phyloP scores from a whole-genome alignment of 306 rosid species.

The Cicer chorassanicum region DNA sequence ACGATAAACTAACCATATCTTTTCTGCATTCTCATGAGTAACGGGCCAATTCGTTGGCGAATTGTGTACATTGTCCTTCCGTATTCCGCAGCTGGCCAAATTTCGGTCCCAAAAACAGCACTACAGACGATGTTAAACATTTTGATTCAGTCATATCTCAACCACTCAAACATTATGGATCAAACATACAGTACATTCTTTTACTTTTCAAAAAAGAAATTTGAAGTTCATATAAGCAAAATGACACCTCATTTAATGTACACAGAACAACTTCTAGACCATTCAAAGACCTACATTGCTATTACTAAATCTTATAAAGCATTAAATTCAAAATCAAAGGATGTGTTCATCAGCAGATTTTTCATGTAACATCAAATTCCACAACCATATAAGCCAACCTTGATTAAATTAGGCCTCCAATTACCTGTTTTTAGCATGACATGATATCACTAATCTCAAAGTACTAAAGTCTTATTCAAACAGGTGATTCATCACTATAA shows the following conservation, averaged over 20 bases:
- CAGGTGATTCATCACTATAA: background rate
- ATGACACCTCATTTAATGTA: background rate
- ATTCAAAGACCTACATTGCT: conserved; percentile 13
- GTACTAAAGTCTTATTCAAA: conserved; percentile 28
- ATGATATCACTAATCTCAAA: background rate
- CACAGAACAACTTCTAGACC: conserved; percentile 18
- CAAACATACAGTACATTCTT: background rate
- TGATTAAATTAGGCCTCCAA: conserved; percentile 1
- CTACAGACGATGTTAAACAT: conserved; percentile 60
- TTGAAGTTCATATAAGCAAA: conserved; percentile 1
- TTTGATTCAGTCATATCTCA: conserved; percentile 48
- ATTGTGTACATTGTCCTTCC: conserved; percentile 99
- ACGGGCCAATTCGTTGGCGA: conserved; percentile 88
- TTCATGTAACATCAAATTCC: conserved; percentile 24
- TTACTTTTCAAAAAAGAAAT: conserved; percentile 17
- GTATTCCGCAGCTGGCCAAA: conserved; percentile 98
- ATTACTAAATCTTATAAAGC: background rate
- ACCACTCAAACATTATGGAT: conserved; percentile 5
- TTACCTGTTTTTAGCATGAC: background rate
- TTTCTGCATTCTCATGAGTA: conserved; percentile 88
- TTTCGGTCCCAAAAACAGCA: conserved; percentile 97
- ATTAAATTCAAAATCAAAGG: conserved; percentile 8
- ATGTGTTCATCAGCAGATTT: background rate
- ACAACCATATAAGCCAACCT: conserved; percentile 9
- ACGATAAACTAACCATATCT: conserved; percentile 72